These are phyloP conservation scores for Fusarium bactridioides DNA, from an alignment of 2,329 filamentous ascomycete species.

Conservation along the genomic window DNA sequence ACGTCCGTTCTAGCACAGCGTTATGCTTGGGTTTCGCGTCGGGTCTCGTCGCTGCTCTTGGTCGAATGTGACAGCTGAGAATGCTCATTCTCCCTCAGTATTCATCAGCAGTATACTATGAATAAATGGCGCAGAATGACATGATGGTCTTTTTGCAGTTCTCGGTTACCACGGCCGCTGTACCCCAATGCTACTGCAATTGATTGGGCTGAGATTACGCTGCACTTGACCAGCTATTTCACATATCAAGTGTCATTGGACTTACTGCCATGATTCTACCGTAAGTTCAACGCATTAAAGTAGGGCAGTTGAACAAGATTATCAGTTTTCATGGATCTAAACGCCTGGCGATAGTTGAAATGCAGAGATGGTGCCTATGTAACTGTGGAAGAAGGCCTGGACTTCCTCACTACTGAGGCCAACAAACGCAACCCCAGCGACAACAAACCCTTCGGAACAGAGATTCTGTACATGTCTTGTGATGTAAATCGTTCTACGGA, in stretches of 20 bases:
- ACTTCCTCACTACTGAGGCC: neutral
- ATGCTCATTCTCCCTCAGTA: fast-evolving
- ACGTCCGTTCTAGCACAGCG: fast-evolving
- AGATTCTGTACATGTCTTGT: fast-evolving
- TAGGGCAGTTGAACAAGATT: too few species aligned
- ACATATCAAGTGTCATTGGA: too few species aligned
- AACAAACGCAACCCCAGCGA: fast-evolving
- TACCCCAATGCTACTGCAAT: fast-evolving
- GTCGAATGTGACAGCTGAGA: too few species aligned
- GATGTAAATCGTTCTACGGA: fast-evolving
- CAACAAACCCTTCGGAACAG: neutral
- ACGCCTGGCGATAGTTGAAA: neutral
- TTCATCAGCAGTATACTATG: fast-evolving
- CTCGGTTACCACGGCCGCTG: fast-evolving
- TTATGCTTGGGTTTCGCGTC: too few species aligned
- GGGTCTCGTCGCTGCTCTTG: too few species aligned
- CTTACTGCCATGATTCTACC: fast-evolving
- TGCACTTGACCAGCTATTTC: too few species aligned
- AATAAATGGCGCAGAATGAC: fast-evolving
- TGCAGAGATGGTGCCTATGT: fast-evolving
- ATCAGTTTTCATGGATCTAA: fast-evolving
- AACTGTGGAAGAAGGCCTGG: neutral
- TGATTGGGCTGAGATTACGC: too few species aligned
- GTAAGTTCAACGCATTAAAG: fast-evolving
- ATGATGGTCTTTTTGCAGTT: fast-evolving